Evolutionary conservation across 2,329 filamentous ascomycete genomes (phyloP), one percentile per base, ranked within the genome.

Genomic region (Colletotrichum sp.): DNA sequence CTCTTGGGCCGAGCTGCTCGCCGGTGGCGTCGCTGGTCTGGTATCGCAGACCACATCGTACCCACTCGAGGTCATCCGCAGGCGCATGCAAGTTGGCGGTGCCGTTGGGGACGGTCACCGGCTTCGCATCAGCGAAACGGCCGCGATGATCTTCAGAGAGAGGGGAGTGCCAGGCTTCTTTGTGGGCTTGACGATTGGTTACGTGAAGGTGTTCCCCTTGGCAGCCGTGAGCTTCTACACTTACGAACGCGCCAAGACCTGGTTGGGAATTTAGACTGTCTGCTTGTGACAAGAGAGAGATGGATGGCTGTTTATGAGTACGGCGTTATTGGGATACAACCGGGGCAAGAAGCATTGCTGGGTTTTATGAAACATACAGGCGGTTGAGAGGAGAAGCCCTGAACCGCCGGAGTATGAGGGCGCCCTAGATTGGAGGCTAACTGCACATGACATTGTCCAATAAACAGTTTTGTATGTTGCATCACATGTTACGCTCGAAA

Each of bases 1-100:
- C 9, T 95, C 93, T 18, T 97, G 96, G 91, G 97, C 97, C 0
- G 95, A 98, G 84, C 90, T 99, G 8, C 89, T 90, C 5, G 93
- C 96, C 0, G 97, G 97, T 64, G 97, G 96, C 1, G 83, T 97
- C 12, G 96, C 97, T 1, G 97, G 97, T 3, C 88, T 98, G 76
- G 92, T 98, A 2, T 96, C 95, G 9, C 97, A 99, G 84, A 98
- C 96, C 0, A 92, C 93, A 0, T 97, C 96, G 18, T 99, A 99
- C 83, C 97, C 97, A 7, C 89, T 99, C 4, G 97, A 99, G 84
- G 95, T 99, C 18, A 94, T 98, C 74, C 89, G 97, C 76, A 90
- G 97, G 78, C 90, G 97, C 64, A 98, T 99, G 96, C 97, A 99
- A 83, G 97, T 99, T 16, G 95, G 95, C 64, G 97, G 96, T 13